These are phyloP conservation scores for Taphrina pruni DNA, from an alignment of 1,139 yeast species.

Conservation along the genomic window DNA sequence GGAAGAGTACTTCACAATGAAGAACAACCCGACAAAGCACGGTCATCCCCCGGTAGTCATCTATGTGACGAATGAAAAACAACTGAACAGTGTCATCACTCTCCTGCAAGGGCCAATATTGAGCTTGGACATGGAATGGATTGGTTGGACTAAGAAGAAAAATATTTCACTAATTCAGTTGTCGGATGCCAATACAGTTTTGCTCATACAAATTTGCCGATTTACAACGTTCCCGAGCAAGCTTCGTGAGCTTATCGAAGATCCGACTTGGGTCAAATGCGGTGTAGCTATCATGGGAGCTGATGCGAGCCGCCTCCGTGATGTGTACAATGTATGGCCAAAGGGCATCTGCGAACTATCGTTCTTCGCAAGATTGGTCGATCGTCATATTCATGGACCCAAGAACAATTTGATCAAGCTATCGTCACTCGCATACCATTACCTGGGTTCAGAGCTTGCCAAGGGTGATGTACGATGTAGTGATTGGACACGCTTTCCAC, in stretches of 20 bases:
- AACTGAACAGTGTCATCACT: constrained; percentile 28
- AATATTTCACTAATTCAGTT: constrained; percentile 38
- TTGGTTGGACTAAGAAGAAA: constrained; percentile 1
- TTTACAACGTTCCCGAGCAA: constrained; percentile 29
- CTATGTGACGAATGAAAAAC: constrained; percentile 32
- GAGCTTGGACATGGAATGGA: constrained; percentile 38
- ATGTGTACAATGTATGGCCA: constrained; percentile 32
- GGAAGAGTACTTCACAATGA: constrained; percentile 23
- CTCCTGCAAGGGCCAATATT: constrained; percentile 28
- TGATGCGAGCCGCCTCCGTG: constrained; percentile 33
- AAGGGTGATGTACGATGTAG: constrained; percentile 30
- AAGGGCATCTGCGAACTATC: constrained; percentile 36
- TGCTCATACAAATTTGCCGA: constrained; percentile 30
- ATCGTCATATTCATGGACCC: constrained; percentile 26
- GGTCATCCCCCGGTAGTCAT: constrained; percentile 28
- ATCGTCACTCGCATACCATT: constrained; percentile 19
- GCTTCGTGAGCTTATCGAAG: constrained; percentile 21
- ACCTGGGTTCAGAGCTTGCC: constrained; percentile 26
- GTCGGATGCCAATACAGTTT: constrained; percentile 24
- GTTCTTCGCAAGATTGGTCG: constrained; percentile 32
- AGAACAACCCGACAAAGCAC: constrained; percentile 23
- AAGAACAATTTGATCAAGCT: constrained; percentile 21
- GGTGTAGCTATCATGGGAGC: constrained; percentile 39
- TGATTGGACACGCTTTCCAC: constrained; percentile 26
- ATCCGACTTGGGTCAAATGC: constrained; percentile 21